Evolutionary conservation across 805 yeast species (phyloP), one percentile per base, ranked within the genome.

Genomic region (Lachancea fermentati): DNA sequence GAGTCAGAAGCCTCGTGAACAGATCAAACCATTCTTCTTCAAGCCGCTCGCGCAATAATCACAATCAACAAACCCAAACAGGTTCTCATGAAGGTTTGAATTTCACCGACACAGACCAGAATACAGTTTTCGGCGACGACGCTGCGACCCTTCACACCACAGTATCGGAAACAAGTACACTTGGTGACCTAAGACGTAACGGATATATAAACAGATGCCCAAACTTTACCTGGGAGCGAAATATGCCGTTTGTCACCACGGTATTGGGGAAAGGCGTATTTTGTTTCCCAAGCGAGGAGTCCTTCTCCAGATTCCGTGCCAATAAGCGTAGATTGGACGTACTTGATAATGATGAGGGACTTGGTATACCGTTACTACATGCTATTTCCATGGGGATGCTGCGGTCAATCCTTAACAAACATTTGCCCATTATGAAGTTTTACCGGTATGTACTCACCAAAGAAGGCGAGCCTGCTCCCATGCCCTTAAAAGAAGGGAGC

Each of bases 341-440:
- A 1, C 22, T 50, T 9, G 52, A 50, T 25, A 37, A 48, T 4
- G 37, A 41, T 2, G 44, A 42, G 8, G 60, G 58, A 16, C 49
- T 62, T 1, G 71, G 68, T 0, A 39, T 62, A 19, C 72, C 72
- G 3, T 31, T 66, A 2, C 52, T 65, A 19, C 69, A 67, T 37
- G 56, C 61, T 2, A 43, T 54, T 2, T 47, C 63, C 2, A 48
- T 60, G 8, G 57, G 53, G 30, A 39, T 57, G 2, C 41, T 61
- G 34, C 54, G 59, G 41, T 50, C 62, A 0, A 50, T 63, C 12
- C 62, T 66, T 34, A 54, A 50, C 42, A 50, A 43, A 35, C 52
- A 47, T 28, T 36, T 50, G 1, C 64, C 67, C 1, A 43, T 58
- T 2, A 45, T 62, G 51, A 57, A 55, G 9, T 55, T 67, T 9